Evolutionary conservation across 2,329 filamentous ascomycete species (phyloP), one percentile per base, ranked within the genome.

Genomic region (Westerdykella ornata): DNA sequence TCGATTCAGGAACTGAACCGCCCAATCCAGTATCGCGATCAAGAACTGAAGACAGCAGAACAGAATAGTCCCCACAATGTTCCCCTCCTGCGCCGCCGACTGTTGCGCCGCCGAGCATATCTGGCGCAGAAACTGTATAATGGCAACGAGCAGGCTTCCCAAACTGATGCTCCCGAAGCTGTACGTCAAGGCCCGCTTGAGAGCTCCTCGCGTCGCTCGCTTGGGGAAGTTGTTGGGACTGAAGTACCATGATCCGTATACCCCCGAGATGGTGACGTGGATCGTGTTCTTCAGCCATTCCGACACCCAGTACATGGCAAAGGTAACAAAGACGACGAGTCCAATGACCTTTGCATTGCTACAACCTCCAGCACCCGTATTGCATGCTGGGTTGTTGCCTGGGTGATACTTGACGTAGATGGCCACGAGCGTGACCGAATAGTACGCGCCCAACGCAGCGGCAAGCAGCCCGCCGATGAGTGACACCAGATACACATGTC

Each of bases 221-320:
- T 77, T 81, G 20, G 89, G 88, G 56, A 87, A 84, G 42, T 78
- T 76, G 19, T 76, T 69, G 6, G 73, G 68, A 51, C 78, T 84
- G 63, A 94, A 96, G 70, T 94, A 97, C 90, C 90, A 97, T 0
- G 84, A 84, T 1, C 88, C 89, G 55, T 94, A 96, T 0, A 95
- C 82, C 0, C 90, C 89, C 0, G 88, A 85, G 44, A 95, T 84
- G 17, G 81, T 88, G 2, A 84, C 84, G 62, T 97, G 88, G 35
- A 95, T 86, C 0, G 86, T 88, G 67, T 94, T 95, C 72, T 96
- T 96, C 54, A 96, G 71, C 76, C 85, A 90, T 52, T 97, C 90
- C 1, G 85, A 84, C 49, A 95, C 82, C 90, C 90, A 97, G 69
- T 94, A 96, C 68, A 82, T 86, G 39, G 88, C 83, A 57, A 97